Base-by-base conservation (phyloP, 768 basidiomycete species). In the Daedaleopsis sinensis region DNA sequence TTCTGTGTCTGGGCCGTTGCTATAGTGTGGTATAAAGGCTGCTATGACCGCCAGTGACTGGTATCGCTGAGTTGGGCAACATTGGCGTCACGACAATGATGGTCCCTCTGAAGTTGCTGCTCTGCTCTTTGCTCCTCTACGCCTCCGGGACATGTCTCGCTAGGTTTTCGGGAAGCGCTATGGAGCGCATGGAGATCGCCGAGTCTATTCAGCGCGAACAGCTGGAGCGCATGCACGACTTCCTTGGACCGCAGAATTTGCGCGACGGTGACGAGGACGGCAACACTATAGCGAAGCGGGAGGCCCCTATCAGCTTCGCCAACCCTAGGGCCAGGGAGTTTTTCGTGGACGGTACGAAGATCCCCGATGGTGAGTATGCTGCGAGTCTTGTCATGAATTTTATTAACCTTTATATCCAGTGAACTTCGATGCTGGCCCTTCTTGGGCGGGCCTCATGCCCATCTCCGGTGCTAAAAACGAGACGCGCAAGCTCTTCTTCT, bases 401-500 rank as follows among this genome's bases (percentile, higher is more conserved):
- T 44, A 24, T 11, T 12, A 43, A 32, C 44, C 46, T 18, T 55
- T 13, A 47, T 39, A 32, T n/a, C 13, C 51, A 76, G 76, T 77
- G 0, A 66, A 72, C 54, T 77, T 76, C 63, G 76, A 76, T 58
- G 73, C 71, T 1, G 76, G 76, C 18, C 73, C 72, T 15, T 74
- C 73, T 5, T 71, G 66, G 68, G 62, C 72, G 2, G 69, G 67
- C n/a, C 63, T 70, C 18, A 66, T 69, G 66, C 76, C 76, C 6
- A 76, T 73, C 44, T 74, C 70, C 6, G 60, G 51, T 8, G 44
- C 61, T 48, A 48, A 54, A 1, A 59, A 72, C 76, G 84, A 84
- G 32, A 84, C 83, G 5, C 79, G 84, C 24, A 81, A 82, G 55
- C 63, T 68, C 64, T 75, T 67, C 52, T 68, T 67, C 62, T 70